phyloP scores from a whole-genome alignment of 2,329 filamentous ascomycete genomes.

The Venturia nashicola region DNA sequence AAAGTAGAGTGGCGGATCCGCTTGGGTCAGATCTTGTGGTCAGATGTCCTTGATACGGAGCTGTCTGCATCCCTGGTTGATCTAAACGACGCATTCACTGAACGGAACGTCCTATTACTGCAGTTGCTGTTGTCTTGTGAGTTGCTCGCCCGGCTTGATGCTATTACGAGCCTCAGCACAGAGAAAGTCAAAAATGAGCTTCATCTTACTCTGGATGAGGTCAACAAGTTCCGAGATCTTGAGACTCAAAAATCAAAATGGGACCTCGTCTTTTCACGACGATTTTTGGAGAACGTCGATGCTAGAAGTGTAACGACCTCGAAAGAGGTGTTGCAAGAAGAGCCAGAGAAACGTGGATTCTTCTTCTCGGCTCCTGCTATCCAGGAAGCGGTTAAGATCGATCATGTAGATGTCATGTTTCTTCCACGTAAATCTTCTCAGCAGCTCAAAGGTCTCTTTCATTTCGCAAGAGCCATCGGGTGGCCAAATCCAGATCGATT shows the following conservation, averaged over 20 bases:
- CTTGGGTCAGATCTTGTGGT: slow-evolving; percentile 62
- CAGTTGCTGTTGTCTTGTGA: slow-evolving; percentile 44
- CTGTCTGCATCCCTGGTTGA: slow-evolving; percentile 4
- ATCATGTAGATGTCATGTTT: slow-evolving; percentile 15
- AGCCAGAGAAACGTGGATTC: slow-evolving; percentile 13
- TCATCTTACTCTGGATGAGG: slow-evolving; percentile 29
- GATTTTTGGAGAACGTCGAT: slow-evolving; percentile 40
- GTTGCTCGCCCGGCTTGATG: slow-evolving; percentile 41
- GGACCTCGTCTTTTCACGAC: slow-evolving; percentile 41
- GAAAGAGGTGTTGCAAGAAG: background rate
- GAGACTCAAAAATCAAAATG: slow-evolving; percentile 42
- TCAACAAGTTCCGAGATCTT: slow-evolving; percentile 32
- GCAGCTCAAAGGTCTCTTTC: slow-evolving; percentile 37
- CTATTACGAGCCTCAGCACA: slow-evolving; percentile 23
- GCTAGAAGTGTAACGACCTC: slow-evolving; percentile 2
- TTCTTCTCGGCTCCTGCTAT: slow-evolving; percentile 16
- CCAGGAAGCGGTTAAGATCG: slow-evolving; percentile 7
- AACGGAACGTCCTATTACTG: slow-evolving; percentile 41
- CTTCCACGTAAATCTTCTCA: slow-evolving; percentile 23
- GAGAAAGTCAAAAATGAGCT: slow-evolving; percentile 26
- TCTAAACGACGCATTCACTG: slow-evolving; percentile 17
- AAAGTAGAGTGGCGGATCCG: slow-evolving; percentile 64
- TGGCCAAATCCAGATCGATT: slow-evolving; percentile 35
- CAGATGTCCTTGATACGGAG: slow-evolving; percentile 19
- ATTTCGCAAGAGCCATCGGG: slow-evolving; percentile 36